Conservation (phyloP, 768 basidiomycete genomes). For the Cystofilobasidium bisporidii region DNA sequence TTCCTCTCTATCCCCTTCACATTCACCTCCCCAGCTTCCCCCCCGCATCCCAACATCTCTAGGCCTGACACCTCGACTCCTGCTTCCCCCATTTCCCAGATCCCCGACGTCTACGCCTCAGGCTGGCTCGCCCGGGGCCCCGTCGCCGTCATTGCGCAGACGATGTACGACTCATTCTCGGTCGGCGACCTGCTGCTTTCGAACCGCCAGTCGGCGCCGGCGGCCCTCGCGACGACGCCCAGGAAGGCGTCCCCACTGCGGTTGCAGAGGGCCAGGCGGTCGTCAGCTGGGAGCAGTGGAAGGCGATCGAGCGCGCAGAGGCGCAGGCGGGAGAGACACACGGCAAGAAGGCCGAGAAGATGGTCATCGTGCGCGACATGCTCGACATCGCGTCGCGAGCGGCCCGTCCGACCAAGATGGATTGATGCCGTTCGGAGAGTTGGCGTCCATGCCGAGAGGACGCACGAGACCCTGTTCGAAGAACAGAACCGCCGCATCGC, state of each 20-base stretch:
- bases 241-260: neutral
- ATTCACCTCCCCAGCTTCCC: no score
- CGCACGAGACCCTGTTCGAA: no score
- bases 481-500: no score
- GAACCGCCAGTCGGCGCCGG: slow-evolving; percentile 45
- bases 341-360: slow-evolving; percentile 44
- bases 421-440: no score
- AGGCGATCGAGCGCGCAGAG: slow-evolving; percentile 63
- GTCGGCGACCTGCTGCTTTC: slow-evolving; percentile 61
- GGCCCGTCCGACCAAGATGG: no score
- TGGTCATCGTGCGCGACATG: slow-evolving; percentile 41
- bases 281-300: slow-evolving; percentile 63
- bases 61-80: slow-evolving; percentile 3
- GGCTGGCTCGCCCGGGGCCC: slow-evolving; percentile 93
- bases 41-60: no score
- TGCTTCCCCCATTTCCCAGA: slow-evolving; percentile 28
- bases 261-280: no score
- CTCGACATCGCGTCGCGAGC: slow-evolving; percentile 34
- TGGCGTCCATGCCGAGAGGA: no score
- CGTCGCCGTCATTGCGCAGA: slow-evolving; percentile 77
- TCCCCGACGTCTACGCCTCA: slow-evolving; percentile 66
- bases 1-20: no score
- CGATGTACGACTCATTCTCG: slow-evolving; percentile 84
- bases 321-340: slow-evolving; percentile 47
- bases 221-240: slow-evolving; percentile 13